Conservation (phyloP, 768 basidiomycete species). For the Podaxis pistillaris region DNA sequence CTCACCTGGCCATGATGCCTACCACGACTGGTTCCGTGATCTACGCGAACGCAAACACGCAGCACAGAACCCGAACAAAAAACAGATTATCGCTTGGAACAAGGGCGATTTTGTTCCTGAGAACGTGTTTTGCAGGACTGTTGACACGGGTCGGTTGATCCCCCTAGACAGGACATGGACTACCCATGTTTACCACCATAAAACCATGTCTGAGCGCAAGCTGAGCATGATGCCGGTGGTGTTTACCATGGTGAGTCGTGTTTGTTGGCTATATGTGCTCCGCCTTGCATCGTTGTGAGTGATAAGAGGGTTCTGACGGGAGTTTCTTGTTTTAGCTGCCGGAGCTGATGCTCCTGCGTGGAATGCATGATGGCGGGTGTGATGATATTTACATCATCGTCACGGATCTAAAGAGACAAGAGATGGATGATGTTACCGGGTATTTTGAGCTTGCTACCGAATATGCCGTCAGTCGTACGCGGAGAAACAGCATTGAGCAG, state of each 20-base stretch:
- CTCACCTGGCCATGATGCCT: conserved; percentile 57
- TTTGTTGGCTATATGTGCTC: neutral
- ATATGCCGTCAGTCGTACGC: conserved; percentile 57
- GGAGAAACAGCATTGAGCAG: conserved; percentile 65
- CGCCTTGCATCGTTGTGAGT: neutral
- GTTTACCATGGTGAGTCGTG: conserved; percentile 65
- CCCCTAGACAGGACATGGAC: conserved; percentile 82
- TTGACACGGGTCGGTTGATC: conserved; percentile 75
- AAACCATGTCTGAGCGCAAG: conserved; percentile 70
- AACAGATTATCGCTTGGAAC: conserved; percentile 55
- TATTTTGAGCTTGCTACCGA: conserved; percentile 77
- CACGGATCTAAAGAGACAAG: conserved; percentile 73
- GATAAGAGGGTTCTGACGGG: conserved; percentile 3
- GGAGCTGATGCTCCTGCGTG: conserved; percentile 75
- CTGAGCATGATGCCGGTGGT: conserved; percentile 79
- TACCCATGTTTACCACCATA: conserved; percentile 77
- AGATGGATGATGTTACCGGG: conserved; percentile 79
- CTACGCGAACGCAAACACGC: conserved; percentile 66
- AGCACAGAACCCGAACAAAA: conserved; percentile 38
- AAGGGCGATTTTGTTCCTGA: conserved; percentile 79
- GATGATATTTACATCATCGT: conserved; percentile 80
- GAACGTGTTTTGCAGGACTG: conserved; percentile 76
- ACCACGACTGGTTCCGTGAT: conserved; percentile 74
- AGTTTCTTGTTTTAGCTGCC: conserved; percentile 50
- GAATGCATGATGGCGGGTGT: conserved; percentile 79